Evolutionary conservation across 768 basidiomycete species (phyloP).

Genomic region (Tephrocybe sp.): DNA sequence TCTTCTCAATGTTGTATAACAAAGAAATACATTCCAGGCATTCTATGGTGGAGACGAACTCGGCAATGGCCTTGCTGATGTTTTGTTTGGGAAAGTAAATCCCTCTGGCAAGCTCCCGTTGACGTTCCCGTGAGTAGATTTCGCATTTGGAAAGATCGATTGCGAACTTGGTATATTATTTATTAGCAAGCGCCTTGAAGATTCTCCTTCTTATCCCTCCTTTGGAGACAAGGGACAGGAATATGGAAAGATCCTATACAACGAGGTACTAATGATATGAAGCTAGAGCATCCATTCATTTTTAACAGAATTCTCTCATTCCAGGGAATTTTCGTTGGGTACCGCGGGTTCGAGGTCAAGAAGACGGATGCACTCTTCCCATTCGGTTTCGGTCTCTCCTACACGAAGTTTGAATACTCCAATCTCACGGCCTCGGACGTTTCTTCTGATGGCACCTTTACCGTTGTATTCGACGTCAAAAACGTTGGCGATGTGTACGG

Average conservation of each 20-base stretch:
- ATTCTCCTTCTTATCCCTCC: constrained; percentile 47
- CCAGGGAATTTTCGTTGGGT: constrained; percentile 50
- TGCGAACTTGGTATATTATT: not conserved
- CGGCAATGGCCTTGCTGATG: constrained; percentile 56
- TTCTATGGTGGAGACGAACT: constrained; percentile 56
- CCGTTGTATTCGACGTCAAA: constrained; percentile 39
- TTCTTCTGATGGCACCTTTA: constrained; percentile 31
- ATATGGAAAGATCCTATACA: constrained; percentile 42
- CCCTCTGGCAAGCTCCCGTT: constrained; percentile 57
- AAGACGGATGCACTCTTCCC: constrained; percentile 46
- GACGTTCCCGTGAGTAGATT: constrained; percentile 45
- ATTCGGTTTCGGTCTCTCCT: constrained; percentile 60
- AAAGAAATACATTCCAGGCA: constrained; percentile 25
- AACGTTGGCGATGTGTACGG: constrained; percentile 44
- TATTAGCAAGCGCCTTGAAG: constrained; percentile 44
- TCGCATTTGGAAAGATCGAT: not conserved
- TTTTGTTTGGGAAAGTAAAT: constrained; percentile 58
- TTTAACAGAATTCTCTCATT: not conserved
- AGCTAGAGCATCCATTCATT: not conserved
- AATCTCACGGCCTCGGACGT: constrained; percentile 32
- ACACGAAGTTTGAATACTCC: constrained; percentile 55
- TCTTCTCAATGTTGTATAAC: not conserved
- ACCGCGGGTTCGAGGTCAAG: constrained; percentile 47
- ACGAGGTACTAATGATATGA: constrained; percentile 32
- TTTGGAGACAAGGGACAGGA: constrained; percentile 41